Percentiles rank a stretch among this genome's conserved stretches.
Conservation (phyloP, 2,329 filamentous ascomycete species). For the Verticillium zaregamsianum region DNA sequence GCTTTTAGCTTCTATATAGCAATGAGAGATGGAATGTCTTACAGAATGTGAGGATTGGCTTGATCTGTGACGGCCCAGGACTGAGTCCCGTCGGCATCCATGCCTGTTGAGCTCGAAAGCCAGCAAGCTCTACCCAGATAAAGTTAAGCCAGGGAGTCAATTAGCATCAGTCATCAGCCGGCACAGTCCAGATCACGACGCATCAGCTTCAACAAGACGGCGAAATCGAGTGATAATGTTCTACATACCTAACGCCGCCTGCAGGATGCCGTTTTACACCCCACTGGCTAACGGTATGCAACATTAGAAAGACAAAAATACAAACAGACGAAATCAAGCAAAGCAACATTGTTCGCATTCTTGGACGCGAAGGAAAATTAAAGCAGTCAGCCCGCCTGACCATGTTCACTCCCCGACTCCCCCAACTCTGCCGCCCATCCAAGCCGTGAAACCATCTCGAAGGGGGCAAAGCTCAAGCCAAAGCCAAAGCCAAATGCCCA, state of each 20-base stretch:
- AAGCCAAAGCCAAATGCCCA: conserved; percentile 7
- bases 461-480: conserved; percentile 6
- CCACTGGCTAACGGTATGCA: neutral
- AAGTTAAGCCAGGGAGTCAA: too few relatives aligned
- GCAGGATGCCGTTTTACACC: neutral
- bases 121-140: too few relatives aligned
- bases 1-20: too few relatives aligned
- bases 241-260: neutral
- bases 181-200: neutral
- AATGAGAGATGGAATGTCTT: too few relatives aligned
- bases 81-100: too few relatives aligned
- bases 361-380: neutral
- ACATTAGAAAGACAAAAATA: neutral
- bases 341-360: neutral
- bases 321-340: neutral
- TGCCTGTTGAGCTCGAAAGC: too few relatives aligned
- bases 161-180: too few relatives aligned
- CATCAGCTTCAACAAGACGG: neutral
- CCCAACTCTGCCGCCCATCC: conserved; percentile 15
- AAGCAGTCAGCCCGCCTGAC: conserved; percentile 10
- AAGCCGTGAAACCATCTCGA: conserved; percentile 9
- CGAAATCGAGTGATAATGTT: neutral
- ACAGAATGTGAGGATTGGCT: too few relatives aligned
- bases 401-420: conserved; percentile 15
- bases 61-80: too few relatives aligned